Percentiles rank a stretch among this genome's conserved stretches.
Conservation (phyloP, 2,329 filamentous ascomycete species). For the Tolypocladium paradoxum region DNA sequence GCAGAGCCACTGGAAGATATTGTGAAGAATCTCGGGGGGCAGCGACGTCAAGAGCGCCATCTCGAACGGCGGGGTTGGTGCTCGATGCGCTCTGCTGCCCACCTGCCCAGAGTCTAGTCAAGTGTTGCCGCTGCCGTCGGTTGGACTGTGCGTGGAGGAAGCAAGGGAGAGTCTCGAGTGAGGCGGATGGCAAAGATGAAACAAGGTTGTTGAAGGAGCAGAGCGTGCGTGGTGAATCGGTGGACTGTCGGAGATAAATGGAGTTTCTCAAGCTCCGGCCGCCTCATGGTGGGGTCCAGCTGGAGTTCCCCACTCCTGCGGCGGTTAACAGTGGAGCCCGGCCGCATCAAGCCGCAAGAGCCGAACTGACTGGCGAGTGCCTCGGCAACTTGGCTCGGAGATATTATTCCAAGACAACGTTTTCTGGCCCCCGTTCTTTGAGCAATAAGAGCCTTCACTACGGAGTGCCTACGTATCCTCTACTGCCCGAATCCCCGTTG, state of each 20-base stretch:
- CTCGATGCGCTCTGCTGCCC: background rate
- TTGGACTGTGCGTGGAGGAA: background rate
- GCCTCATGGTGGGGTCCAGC: background rate
- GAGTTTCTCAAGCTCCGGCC: background rate
- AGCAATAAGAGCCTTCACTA: background rate
- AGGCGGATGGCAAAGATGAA: background rate
- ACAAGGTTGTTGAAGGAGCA: background rate
- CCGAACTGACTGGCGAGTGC: no score
- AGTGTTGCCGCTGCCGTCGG: no score
- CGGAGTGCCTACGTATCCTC: no score
- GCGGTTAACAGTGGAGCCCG: background rate
- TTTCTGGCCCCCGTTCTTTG: background rate
- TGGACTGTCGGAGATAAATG: background rate
- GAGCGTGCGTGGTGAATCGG: background rate
- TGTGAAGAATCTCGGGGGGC: constrained; percentile 52
- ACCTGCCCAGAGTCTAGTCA: background rate
- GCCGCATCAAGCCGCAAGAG: no score
- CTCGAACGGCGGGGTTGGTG: background rate
- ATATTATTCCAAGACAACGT: no score
- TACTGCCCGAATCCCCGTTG: no score
- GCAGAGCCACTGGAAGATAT: constrained; percentile 45
- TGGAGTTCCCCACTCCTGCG: background rate
- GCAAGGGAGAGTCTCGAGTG: background rate
- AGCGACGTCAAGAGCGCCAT: constrained; percentile 22
- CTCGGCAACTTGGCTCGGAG: no score